Evolutionary conservation across 805 yeast species (phyloP), one percentile per base, ranked within the genome.

Genomic region (Yarrowia keelungensis): DNA sequence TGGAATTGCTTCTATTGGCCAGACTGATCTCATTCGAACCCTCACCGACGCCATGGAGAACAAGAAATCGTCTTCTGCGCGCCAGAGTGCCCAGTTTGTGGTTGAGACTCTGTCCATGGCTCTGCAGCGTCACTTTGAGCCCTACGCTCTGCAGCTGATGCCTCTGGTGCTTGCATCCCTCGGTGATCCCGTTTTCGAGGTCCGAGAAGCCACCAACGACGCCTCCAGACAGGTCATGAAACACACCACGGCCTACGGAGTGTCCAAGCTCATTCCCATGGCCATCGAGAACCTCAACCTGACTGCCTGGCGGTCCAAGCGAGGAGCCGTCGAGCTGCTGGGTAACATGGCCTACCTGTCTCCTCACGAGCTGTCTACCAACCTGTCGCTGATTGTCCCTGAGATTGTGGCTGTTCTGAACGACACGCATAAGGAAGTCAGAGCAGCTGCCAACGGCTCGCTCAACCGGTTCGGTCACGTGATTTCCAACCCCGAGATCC

Each of bases 291-390:
- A 91, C 72, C 82, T 95, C 73, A 96, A 92, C 73, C 97, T 91
- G 70, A 87, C 89, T 69, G 89, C 96, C 0, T 95, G 99, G 99
- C 85, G 99, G 80, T 87, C 97, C 0, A 95, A 95, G 80, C 91
- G 92, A 79, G 99, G 98, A 4, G 91, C 98, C 8, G 98, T 95
- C 19, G 98, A 95, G 77, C 81, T 95, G 66, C 84, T 95, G 56
- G 99, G 99, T 79, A 88, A 97, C 32, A 95, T 95, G 99, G 99
- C 99, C 0, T 95, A 92, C 77, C 83, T 95, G 71, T 97, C 94
- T 75, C 99, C 99, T 3, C 84, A 95, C 2, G 99, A 95, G 76
- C 82, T 95, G 72, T 92, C 98, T 1, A 85, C 93, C 0, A 92
- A 97, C 0, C 82, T 95, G 73, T 90, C 97, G 0, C 87, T 87